Percentiles rank a stretch among this genome's conserved stretches.
Conservation (phyloP, 2,329 filamentous ascomycete genomes). For the Pseudocercospora musae region DNA sequence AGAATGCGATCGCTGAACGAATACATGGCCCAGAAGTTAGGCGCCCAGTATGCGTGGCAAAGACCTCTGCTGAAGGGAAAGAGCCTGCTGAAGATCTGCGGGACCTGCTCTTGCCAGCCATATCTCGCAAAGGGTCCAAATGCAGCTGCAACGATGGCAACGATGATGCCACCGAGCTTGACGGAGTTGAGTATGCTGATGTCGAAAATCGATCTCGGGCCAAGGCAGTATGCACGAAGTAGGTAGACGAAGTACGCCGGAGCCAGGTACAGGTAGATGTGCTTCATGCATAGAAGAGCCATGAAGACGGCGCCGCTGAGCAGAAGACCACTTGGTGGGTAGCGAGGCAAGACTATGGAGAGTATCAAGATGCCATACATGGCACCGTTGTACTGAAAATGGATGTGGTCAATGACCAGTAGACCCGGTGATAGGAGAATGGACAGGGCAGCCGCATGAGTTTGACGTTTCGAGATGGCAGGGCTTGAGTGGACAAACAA, state of each 20-base stretch:
- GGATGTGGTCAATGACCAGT: slow-evolving; percentile 95
- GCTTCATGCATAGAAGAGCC: slow-evolving; percentile 84
- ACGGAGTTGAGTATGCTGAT: slow-evolving; percentile 75
- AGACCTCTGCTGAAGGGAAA: slow-evolving; percentile 93
- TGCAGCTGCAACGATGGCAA: slow-evolving; percentile 69
- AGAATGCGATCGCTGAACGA: slow-evolving; percentile 82
- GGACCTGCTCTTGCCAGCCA: slow-evolving; percentile 66
- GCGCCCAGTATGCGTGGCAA: slow-evolving; percentile 98
- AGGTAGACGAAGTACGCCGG: slow-evolving; percentile 95
- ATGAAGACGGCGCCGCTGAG: slow-evolving; percentile 81
- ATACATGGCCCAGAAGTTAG: slow-evolving; percentile 95
- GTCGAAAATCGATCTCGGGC: slow-evolving; percentile 69
- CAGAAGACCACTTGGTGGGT: slow-evolving; percentile 67
- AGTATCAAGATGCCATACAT: slow-evolving; percentile 87
- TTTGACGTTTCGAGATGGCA: slow-evolving; percentile 63
- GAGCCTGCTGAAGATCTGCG: slow-evolving; percentile 76
- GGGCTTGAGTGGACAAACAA: slow-evolving; percentile 72
- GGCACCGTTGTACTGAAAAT: slow-evolving; percentile 98
- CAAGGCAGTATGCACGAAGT: slow-evolving; percentile 83
- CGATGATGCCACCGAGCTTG: slow-evolving; percentile 75
- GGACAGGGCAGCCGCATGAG: slow-evolving; percentile 83
- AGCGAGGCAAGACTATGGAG: slow-evolving; percentile 76
- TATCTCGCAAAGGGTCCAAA: slow-evolving; percentile 79
- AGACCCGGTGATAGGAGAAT: slow-evolving; percentile 88
- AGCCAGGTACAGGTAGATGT: slow-evolving; percentile 95